Percentiles rank a stretch among this genome's conserved stretches.
Evolutionary conservation across 768 basidiomycete genomes (phyloP).

Genomic region (Pleurotus cornucopiae): DNA sequence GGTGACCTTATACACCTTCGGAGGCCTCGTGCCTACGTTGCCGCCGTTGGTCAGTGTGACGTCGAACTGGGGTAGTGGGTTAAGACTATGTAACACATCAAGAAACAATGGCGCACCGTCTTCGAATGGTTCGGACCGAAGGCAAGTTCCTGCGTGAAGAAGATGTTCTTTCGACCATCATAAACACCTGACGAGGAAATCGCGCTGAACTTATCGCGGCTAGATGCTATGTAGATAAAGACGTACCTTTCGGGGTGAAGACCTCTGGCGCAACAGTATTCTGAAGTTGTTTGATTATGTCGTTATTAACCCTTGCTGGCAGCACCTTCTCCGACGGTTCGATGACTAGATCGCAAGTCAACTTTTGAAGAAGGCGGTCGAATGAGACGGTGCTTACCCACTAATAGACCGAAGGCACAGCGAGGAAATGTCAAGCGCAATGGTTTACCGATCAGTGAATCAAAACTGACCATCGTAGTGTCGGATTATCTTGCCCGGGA

Average conservation of each 20-base stretch:
- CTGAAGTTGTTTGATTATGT: constrained; percentile 35
- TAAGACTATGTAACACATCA: neutral
- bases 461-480: constrained; percentile 61
- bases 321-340: constrained; percentile 43
- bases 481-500: constrained; percentile 53
- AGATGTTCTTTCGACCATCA: constrained; percentile 60
- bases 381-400: no score
- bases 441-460: neutral
- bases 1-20: constrained; percentile 49
- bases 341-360: constrained; percentile 27
- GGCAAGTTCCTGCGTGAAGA: constrained; percentile 38
- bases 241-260: constrained; percentile 31
- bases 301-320: constrained; percentile 39
- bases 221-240: neutral
- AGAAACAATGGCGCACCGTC: constrained; percentile 9
- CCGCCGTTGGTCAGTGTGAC: constrained; percentile 39
- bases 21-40: constrained; percentile 27
- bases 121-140: constrained; percentile 31
- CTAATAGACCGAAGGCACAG: no score
- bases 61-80: constrained; percentile 14
- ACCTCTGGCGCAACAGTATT: constrained; percentile 26
- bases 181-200: constrained; percentile 33
- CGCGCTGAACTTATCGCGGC: constrained; percentile 6
- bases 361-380: no score
- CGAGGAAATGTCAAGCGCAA: no score